Evolutionary conservation across 129 eudicot genomes (phyloP), one percentile per base, ranked within the genome.

Genomic region (Helianthus tuberosus): DNA sequence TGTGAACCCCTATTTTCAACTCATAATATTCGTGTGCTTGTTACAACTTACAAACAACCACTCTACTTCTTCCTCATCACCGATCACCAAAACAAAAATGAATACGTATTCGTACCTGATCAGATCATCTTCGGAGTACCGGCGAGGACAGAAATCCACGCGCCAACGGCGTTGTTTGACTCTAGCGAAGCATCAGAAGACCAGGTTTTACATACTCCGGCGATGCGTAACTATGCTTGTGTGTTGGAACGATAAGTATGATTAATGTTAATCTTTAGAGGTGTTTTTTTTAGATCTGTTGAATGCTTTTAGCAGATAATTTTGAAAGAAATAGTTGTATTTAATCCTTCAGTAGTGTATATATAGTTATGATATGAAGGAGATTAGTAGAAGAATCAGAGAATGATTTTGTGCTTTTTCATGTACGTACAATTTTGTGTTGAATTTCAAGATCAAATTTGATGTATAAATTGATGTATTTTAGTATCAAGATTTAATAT

Each of bases 191-290:
- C 90, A 83, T 23, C 88, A 81, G 11, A 85, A 76, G 44, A 85
- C 94, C 0, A 75, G 86, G 74, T 61, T 85, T 48, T 88, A 88
- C 48, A 88, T 88, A 23, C 84, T 85, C 68, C 64, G 86, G 16
- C 90, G 90, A 15, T 88, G 93, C 54, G 71, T 88, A n/a, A 52
- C 82, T 38, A 85, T 88, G 93, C 93, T 88, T 39, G 2, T 88
- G 46, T 85, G 94, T 49, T 83, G 88, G 94, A 78, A 71, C 13
- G 83, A 85, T 64, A 78, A 79, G 57, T 66, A 61, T 4, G 83
- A 79, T 66, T 79, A 16, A 23, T 6, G 4, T 43, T 1, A n/a
- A n/a, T n/a, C n/a, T n/a, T n/a, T n/a, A n/a, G n/a, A 67, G 17
- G 53, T 38, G 44, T n/a, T 58, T 67, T 29, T 0, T 32, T 3